These are phyloP conservation scores for Termitomyces sp. DNA, from an alignment of 1,284 basidiomycete species.

Conservation along the genomic window DNA sequence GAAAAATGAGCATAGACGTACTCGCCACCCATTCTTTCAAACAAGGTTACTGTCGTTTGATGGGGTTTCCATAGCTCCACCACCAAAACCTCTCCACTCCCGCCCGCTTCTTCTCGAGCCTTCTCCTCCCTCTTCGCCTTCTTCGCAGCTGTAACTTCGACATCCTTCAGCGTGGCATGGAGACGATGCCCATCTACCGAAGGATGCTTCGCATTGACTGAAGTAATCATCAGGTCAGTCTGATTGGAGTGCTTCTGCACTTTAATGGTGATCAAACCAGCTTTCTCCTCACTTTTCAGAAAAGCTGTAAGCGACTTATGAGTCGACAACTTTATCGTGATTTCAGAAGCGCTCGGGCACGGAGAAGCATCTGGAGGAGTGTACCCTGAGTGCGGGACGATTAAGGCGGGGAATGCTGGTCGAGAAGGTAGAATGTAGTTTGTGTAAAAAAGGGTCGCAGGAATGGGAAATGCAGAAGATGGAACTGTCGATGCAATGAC, in stretches of 20 bases:
- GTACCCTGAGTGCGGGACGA: slow-evolving; percentile 35
- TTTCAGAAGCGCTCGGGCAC: slow-evolving; percentile 29
- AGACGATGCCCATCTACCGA: slow-evolving; percentile 46
- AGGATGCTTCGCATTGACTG: slow-evolving; percentile 58
- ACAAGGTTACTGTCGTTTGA: slow-evolving; percentile 48
- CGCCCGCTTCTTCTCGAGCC: slow-evolving; percentile 40
- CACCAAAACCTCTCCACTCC: slow-evolving; percentile 46
- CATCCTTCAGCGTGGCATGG: slow-evolving; percentile 60
- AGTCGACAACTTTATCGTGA: slow-evolving; percentile 61
- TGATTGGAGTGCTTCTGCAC: slow-evolving; percentile 46
- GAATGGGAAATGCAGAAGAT: slow-evolving; percentile 62
- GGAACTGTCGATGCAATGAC: slow-evolving; percentile 47
- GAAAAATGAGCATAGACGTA: slow-evolving; percentile 24
- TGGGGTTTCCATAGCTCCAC: slow-evolving; percentile 76
- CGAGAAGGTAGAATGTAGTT: slow-evolving; percentile 73
- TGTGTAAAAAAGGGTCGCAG: slow-evolving; percentile 73
- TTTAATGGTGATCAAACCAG: slow-evolving; percentile 68
- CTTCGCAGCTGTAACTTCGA: slow-evolving; percentile 53
- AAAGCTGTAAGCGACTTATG: slow-evolving; percentile 80
- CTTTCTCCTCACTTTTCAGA: slow-evolving; percentile 71
- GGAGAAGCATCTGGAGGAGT: slow-evolving; percentile 30
- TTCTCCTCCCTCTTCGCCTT: slow-evolving; percentile 44
- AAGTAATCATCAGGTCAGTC: slow-evolving; percentile 58
- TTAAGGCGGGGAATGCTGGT: slow-evolving; percentile 49
- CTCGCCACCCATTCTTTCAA: slow-evolving; percentile 56